Evolutionary conservation across 2,329 filamentous ascomycete species (phyloP).

Genomic region (Trichophyton schoenleinii): DNA sequence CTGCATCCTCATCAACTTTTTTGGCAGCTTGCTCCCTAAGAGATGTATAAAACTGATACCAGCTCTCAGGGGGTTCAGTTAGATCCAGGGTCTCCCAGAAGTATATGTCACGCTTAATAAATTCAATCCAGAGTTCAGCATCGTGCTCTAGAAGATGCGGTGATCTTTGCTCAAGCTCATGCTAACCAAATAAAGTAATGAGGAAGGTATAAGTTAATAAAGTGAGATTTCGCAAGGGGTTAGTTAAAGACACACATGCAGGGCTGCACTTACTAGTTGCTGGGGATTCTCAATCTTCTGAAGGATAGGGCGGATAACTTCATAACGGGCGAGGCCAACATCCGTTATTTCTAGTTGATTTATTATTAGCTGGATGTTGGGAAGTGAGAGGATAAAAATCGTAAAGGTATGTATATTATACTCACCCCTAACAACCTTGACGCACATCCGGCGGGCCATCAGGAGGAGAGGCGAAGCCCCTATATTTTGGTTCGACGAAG

Average conservation of each 20-base stretch:
- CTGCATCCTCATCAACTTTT: slow-evolving; percentile 46
- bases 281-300: slow-evolving; percentile 56
- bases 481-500: slow-evolving; percentile 16
- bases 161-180: slow-evolving; percentile 57
- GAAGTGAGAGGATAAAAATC: not conserved
- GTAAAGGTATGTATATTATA: not conserved
- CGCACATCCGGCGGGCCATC: slow-evolving; percentile 25
- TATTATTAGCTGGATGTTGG: not conserved
- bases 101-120: slow-evolving; percentile 69
- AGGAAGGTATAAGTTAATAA: not conserved
- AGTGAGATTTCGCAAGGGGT: not conserved
- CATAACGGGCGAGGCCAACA: slow-evolving; percentile 59
- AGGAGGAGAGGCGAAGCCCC: slow-evolving; percentile 25
- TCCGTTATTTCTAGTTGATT: slow-evolving; percentile 44
- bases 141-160: slow-evolving; percentile 62
- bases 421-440: slow-evolving; percentile 29
- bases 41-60: slow-evolving; percentile 65
- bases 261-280: slow-evolving; percentile 48
- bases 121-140: slow-evolving; percentile 60
- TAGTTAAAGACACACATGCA: not conserved
- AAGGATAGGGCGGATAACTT: slow-evolving; percentile 55
- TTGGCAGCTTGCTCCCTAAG: slow-evolving; percentile 49
- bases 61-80: slow-evolving; percentile 55
- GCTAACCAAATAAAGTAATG: slow-evolving; percentile 19
- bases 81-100: slow-evolving; percentile 52